Evolutionary conservation across 2,329 filamentous ascomycete species (phyloP), one percentile per base, ranked within the genome.

Genomic region (Arthrocladium fulminans): DNA sequence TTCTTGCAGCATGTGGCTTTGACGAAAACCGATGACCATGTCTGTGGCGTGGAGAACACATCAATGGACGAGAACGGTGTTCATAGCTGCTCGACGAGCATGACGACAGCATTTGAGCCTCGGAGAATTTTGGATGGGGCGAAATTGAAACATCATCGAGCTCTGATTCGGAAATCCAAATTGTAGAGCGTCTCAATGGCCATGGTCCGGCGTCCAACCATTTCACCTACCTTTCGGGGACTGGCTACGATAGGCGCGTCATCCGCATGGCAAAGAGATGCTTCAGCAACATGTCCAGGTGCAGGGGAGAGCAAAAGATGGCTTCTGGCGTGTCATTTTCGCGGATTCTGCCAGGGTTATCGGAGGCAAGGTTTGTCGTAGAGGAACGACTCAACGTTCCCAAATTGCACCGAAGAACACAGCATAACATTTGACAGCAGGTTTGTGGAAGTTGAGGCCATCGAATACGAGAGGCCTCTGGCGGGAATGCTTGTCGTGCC

Each of bases 321-420:
- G 35, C 5, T 34, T 27, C 15, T 47, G 34, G 44, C 44, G 44
- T 20, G 44, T 39, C n/a, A 34, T 2, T 38, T 17, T 47, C 44
- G 44, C 19, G 44, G 19, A 27, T 27, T 4, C 17, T 23, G 23
- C n/a, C 30, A 17, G n/a, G 13, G 32, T 32, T 39, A 19, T 12
- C 24, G 3, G 10, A 17, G 10, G 23, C 27, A 29, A 39, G 20
- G 20, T 24, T 5, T 29, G 15, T 38, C 23, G 32, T 20, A 15
- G 17, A 19, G 20, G 20, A 38, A n/a, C n/a, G 23, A 20, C 23
- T 25, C 44, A 39, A 38, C 17, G 27, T 47, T 22, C 23, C 44
- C 30, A 47, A 20, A 47, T 39, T 47, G 32, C 44, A 27, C 15
- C 19, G 12, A 15, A 3, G 13, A n/a, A 25, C 24, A 34, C 17